Evolutionary conservation across 1,139 yeast species (phyloP), one percentile per base, ranked within the genome.

Genomic region (Blastobotrys illinoisensis): DNA sequence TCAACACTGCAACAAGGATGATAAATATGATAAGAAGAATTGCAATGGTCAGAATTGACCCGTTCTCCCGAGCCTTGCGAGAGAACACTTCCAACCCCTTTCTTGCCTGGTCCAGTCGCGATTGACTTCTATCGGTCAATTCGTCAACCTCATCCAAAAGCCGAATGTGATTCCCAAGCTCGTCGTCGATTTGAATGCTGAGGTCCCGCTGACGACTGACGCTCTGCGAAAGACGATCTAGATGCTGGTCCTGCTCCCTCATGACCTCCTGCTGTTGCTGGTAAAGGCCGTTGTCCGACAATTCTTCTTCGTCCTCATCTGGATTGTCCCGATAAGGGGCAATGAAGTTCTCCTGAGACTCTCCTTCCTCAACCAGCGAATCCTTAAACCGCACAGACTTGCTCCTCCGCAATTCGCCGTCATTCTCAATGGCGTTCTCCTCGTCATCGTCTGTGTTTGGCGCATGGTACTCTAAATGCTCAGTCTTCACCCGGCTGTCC

Each of bases 41-140:
- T n/a, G 82, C 71, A 36, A 88, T 88, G 0, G 91, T 85, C 46
- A 83, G 75, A 74, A 88, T 74, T 52, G 88, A 85, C 1, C 93
- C 91, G 64, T 86, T 83, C 64, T 86, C 88, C 55, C 78, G 77
- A 18, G 85, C 80, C 62, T 75, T 79, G 14, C 76, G 72, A 52
- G 85, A 75, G 63, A 88, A 86, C 47, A 71, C 74, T 43, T 71
- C 75, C 54, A 88, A 74, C 48, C 85, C 75, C 54, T 73, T 70
- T 36, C 77, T 75, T 1, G 95, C 93, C 6, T 76, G 72, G 44
- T 74, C 72, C 46, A 88, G 67, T 51, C 85, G 72, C 49, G 70
- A 64, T 36, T 77, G 78, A 5, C 87, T 78, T 32, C 73, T 64
- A 58, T 84, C 90, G 13, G 86, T 80, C 18, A 86, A 83, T 40